phyloP scores from a whole-genome alignment of 371 early-diverging fungal species.

The Lichtheimia corymbifera region DNA sequence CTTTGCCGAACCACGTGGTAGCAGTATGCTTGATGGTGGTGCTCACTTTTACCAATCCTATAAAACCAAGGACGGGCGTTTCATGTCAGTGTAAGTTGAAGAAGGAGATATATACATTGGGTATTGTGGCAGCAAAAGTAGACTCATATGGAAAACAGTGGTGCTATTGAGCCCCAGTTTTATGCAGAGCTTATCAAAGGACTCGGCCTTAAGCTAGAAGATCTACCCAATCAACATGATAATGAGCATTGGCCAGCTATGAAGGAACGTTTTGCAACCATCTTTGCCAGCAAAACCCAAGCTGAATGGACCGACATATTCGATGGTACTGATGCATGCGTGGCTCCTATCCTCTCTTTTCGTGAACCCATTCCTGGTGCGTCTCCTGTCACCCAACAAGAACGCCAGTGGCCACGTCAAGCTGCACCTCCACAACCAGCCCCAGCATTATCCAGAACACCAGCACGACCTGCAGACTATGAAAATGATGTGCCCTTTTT shows the following conservation, averaged over 20 bases:
- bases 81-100: constrained; percentile 64
- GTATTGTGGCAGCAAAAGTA: neutral
- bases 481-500: constrained; percentile 37
- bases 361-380: constrained; percentile 40
- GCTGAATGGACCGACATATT: constrained; percentile 71
- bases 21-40: constrained; percentile 69
- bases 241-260: constrained; percentile 53
- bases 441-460: constrained; percentile 64
- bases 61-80: constrained; percentile 67
- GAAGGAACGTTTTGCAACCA: constrained; percentile 49
- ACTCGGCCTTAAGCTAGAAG: constrained; percentile 41
- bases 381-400: constrained; percentile 5
- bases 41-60: constrained; percentile 76
- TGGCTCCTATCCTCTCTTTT: constrained; percentile 65
- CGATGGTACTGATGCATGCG: constrained; percentile 72
- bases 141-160: constrained; percentile 33
- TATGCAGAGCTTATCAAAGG: constrained; percentile 61
- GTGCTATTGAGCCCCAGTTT: constrained; percentile 75
- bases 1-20: constrained; percentile 61
- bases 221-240: constrained; percentile 59
- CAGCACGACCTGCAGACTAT: constrained; percentile 27
- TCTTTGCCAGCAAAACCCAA: constrained; percentile 62
- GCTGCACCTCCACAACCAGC: constrained; percentile 59
- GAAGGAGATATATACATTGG: neutral
- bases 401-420: constrained; percentile 29